phyloP scores from a whole-genome alignment of 306 rosid species.

The Carpinus fangiana region DNA sequence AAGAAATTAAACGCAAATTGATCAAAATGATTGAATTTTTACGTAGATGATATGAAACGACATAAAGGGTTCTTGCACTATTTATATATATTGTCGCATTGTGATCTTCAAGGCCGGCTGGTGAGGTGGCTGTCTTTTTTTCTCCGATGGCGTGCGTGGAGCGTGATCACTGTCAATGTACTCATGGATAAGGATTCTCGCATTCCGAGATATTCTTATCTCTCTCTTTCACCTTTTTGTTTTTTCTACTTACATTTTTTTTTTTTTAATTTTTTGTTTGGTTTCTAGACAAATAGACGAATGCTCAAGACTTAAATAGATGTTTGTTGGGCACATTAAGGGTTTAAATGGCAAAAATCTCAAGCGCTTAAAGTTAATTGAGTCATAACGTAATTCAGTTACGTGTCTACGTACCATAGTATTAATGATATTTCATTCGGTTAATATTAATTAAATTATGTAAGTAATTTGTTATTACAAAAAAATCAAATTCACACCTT shows the following conservation, averaged over 20 bases:
- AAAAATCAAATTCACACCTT: no score
- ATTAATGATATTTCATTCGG: no score
- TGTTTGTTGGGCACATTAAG: no score
- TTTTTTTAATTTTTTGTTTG: not conserved
- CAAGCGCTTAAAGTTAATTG: no score
- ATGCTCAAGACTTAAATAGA: no score
- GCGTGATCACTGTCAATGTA: conserved; percentile 14
- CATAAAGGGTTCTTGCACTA: not conserved
- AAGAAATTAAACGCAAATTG: no score
- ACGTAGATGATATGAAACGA: not conserved
- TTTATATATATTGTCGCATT: conserved; percentile 19
- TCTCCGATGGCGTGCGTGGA: conserved; percentile 37
- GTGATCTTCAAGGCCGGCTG: not conserved
- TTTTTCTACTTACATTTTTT: not conserved
- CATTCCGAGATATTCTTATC: conserved; percentile 27
- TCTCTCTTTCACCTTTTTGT: not conserved
- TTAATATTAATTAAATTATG: no score
- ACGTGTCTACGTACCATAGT: no score
- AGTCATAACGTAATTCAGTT: no score
- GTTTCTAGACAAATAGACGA: no score
- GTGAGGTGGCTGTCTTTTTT: conserved; percentile 20
- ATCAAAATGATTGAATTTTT: not conserved
- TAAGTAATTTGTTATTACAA: no score
- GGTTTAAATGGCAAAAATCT: no score
- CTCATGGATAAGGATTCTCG: conserved; percentile 55